Evolutionary conservation across 257 asterid species (phyloP).

Genomic region (Paulownia fortunei): DNA sequence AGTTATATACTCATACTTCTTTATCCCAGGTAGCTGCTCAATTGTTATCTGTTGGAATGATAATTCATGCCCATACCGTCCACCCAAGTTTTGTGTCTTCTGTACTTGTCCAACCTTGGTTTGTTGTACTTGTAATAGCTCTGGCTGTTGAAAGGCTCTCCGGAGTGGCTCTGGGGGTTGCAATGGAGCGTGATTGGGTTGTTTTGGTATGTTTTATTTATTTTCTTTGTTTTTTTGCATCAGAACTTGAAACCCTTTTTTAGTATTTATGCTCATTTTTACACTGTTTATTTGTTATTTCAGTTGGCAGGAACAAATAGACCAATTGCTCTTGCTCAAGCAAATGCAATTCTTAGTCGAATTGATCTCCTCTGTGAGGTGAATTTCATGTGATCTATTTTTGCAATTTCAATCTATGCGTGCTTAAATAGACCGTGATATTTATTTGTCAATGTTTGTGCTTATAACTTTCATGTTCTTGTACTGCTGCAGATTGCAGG

Average conservation of each 20-base stretch:
- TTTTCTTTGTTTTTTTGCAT: slow-evolving; percentile 9
- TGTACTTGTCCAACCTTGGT: slow-evolving; percentile 85
- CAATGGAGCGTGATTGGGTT: slow-evolving; percentile 98
- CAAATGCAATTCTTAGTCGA: slow-evolving; percentile 88
- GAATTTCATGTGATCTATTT: slow-evolving; percentile 28
- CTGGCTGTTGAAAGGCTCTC: slow-evolving; percentile 91
- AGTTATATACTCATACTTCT: slow-evolving; percentile 34
- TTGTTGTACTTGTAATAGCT: slow-evolving; percentile 71
- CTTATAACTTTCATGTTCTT: slow-evolving; percentile 29
- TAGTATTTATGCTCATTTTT: background rate
- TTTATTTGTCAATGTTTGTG: slow-evolving; percentile 8
- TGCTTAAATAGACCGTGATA: slow-evolving; percentile 2
- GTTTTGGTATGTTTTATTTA: slow-evolving; percentile 63
- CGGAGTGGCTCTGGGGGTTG: slow-evolving; percentile 93
- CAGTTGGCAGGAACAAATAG: slow-evolving; percentile 94
- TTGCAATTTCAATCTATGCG: slow-evolving; percentile 19
- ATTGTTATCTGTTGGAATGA: slow-evolving; percentile 82
- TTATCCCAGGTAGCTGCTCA: slow-evolving; percentile 87
- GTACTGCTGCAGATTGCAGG: slow-evolving; percentile 75
- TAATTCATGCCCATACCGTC: slow-evolving; percentile 73
- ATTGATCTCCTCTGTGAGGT: slow-evolving; percentile 95
- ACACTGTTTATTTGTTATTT: slow-evolving; percentile 31
- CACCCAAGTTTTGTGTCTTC: slow-evolving; percentile 54
- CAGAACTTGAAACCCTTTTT: background rate
- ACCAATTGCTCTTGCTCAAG: slow-evolving; percentile 95